These are phyloP conservation scores for Physcia stellaris DNA, from an alignment of 495 filamentous ascomycete genomes.

Conservation along the genomic window DNA sequence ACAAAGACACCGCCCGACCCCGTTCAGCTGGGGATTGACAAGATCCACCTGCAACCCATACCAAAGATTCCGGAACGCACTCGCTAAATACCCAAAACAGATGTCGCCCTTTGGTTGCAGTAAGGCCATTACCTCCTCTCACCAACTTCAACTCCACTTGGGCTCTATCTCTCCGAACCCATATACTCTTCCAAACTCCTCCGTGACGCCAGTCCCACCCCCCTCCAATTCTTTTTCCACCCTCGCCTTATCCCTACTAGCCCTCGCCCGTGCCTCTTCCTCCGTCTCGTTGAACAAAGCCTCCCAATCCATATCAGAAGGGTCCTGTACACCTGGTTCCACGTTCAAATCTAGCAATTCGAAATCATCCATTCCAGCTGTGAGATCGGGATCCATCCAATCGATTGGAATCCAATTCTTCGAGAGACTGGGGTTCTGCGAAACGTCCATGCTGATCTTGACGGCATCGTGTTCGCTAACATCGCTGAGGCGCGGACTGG, in stretches of 20 bases:
- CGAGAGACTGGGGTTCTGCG: no score
- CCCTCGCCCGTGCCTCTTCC: constrained; percentile 17
- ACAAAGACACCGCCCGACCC: no score
- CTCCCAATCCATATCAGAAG: constrained; percentile 16
- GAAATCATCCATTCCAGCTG: constrained; percentile 3
- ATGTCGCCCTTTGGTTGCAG: no score
- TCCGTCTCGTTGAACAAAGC: constrained; percentile 20
- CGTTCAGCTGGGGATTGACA: no score
- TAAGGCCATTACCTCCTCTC: no score
- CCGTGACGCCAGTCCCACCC: no score
- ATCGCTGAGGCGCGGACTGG: constrained; percentile 16
- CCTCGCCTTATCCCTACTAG: constrained; percentile 15
- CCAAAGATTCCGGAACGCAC: no score
- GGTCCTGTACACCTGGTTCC: not conserved
- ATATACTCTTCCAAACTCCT: no score
- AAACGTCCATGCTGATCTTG: constrained; percentile 12
- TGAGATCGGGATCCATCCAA: constrained; percentile 17
- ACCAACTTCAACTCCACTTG: no score
- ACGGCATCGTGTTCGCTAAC: constrained; percentile 13
- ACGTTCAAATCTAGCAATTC: constrained; percentile 5
- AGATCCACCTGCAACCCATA: no score
- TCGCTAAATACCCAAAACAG: no score
- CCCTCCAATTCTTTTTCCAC: constrained; percentile 11
- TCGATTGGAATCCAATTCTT: constrained; percentile 22
- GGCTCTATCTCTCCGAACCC: no score